Evolutionary conservation across 345 rosid species (phyloP), one percentile per base, ranked within the genome.

Genomic region (Lepidium sativum): DNA sequence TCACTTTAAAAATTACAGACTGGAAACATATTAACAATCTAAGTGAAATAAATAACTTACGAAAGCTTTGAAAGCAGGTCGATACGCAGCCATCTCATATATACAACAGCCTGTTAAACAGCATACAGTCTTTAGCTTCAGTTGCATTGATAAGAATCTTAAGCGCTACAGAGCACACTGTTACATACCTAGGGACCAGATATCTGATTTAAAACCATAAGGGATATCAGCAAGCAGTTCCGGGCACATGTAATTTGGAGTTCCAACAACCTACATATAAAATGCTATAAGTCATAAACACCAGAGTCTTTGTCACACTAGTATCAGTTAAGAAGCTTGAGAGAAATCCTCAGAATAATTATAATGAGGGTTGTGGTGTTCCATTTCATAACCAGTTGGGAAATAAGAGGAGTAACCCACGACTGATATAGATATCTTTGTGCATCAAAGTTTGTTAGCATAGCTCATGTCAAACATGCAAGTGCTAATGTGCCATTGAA

Each of bases 171-270:
- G 6, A 40, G 32, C 43, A 37, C 40, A 32, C 12, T 29, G 44
- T 33, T 58, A 52, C 18, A 59, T 81, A 94, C 99, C 99, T 58
- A 94, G 77, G 50, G 99, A 94, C 99, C 99, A 94, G 74, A 94
- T 94, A 70, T 94, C 99, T 42, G 97, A 94, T 77, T 94, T 94
- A 68, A 90, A 94, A 68, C 99, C 99, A 75, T 94, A 94, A 47
- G 99, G 97, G 64, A 94, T 94, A 75, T 90, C 99, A 23, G 97
- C 88, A 73, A 90, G 97, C 61, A 94, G 81, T 71, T 94, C 99
- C 13, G 99, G 99, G 74, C 99, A 94, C 97, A 94, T 94, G 80
- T 90, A 94, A 75, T 94, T 94, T 55, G 97, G 99, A 74, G 99
- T 94, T 77, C 99, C 99, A 79, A 94, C 99, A 58, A 94, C 97